Base-by-base conservation (phyloP, 768 basidiomycete species). In the Tulasnella sp. region DNA sequence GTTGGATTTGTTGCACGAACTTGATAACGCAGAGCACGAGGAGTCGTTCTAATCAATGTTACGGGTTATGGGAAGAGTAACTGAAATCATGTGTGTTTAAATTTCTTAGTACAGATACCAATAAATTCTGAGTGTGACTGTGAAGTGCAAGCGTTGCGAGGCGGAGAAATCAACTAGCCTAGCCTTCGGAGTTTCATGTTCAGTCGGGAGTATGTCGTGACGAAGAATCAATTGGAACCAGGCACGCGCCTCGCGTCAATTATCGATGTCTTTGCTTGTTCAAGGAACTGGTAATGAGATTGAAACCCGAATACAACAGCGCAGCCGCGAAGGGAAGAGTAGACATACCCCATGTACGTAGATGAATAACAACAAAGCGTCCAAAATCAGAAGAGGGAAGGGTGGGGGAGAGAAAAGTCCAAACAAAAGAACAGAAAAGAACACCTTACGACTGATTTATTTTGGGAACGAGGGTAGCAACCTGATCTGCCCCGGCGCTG, bases 401-500 rank as follows among this genome's bases (percentile, higher is more conserved):
- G 28, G 54, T 24, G 54, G 64, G 64, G 24, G 31, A 28, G 9
- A 16, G 14, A 28, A 69, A 7, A 18, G 64, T 69, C 64, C 64
- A 69, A 69, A 69, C 31, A 28, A 69, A 69, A 69, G 14, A 46
- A 69, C 1, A 69, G 20, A 37, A n/a, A 69, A 37, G 31, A 42
- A 12, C n/a, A 22, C 41, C 46, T 75, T 75, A 75, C 20, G 46
- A 48, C 41, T 42, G 74, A 42, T 75, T 48, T 41, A 75, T 75
- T 40, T 75, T 16, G 74, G 31, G 12, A 75, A 42, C 40, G 40
- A 42, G 8, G 74, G 74, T 34, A 75, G 14, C 41, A 75, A 42
- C 74, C 74, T 37, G 74, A 75, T 75, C 40, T 48, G 41, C n/a
- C 74, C 74, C 16, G 74, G 41, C 74, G 18, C 31, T 1, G 64